Evolutionary conservation across 106 monocot genomes (phyloP), one percentile per base, ranked within the genome.

Genomic region (Apostasia ramifera): DNA sequence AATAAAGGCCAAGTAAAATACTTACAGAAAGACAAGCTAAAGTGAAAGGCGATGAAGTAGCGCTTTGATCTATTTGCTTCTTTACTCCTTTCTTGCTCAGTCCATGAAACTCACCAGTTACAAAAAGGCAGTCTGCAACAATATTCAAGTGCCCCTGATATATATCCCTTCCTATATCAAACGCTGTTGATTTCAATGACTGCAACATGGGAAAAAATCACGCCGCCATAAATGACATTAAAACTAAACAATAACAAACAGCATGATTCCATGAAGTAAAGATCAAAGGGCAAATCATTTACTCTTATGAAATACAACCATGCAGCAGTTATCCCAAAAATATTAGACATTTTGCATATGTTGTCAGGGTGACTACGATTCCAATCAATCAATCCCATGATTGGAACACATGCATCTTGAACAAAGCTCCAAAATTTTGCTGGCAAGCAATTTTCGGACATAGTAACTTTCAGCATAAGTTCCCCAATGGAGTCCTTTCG

Each of bases 361-460:
- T 58, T 76, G 41, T 83, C 72, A 3, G 97, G 97, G 70, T 78
- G 87, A 44, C 97, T 92, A 12, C 74, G 65, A 3, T 79, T 70
- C 97, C 97, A 98, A 73, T 98, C 89, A 70, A 98, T 98, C 68
- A 92, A 75, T 46, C 78, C 85, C 82, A 85, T 90, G 67, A 98
- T 75, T 50, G 89, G 97, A n/a, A 90, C 65, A 69, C 92, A 98
- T 47, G 87, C 92, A 83, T 77, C 59, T 61, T 75, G 73, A 57
- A 98, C 52, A 74, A 77, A 59, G 42, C n/a, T 71, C 97, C 97
- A 98, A 43, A 85, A 80, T 9, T 68, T 79, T 66, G 69, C 71
- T 14, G 15, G 60, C 1, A 43, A 44, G 67, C 87, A 90, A 67
- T 59, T 56, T 40, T 92, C 77, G 6, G 89, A 85, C 64, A 83